Percentiles rank a stretch among this genome's conserved stretches.
These are phyloP conservation scores for Paraconiothyrium brasiliense DNA, from an alignment of 2,329 filamentous ascomycete species.

Conservation along the genomic window DNA sequence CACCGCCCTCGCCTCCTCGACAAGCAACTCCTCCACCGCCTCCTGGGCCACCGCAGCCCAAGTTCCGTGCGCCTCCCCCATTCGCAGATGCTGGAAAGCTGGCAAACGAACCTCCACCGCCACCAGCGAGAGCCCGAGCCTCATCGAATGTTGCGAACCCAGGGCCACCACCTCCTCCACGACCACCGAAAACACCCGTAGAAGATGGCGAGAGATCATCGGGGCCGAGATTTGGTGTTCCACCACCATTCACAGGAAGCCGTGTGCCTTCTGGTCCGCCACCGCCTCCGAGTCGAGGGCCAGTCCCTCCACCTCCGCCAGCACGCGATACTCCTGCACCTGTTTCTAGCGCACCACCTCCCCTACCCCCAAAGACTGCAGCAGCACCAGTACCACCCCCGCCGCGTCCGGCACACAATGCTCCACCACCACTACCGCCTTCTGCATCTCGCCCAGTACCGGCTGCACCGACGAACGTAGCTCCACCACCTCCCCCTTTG, in stretches of 20 bases:
- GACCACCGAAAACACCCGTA: constrained; percentile 63
- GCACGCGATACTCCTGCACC: constrained; percentile 52
- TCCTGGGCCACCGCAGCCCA: constrained; percentile 65
- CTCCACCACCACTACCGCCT: constrained; percentile 43
- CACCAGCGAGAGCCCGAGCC: constrained; percentile 60
- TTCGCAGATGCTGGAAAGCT: constrained; percentile 90
- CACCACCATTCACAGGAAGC: constrained; percentile 79
- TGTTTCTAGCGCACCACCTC: constrained; percentile 43
- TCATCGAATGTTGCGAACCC: constrained; percentile 61
- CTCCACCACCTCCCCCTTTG: constrained; percentile 33
- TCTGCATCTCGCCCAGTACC: constrained; percentile 40
- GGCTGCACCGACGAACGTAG: constrained; percentile 33
- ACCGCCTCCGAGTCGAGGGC: constrained; percentile 76
- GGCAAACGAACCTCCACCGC: constrained; percentile 62
- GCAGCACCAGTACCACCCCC: constrained; percentile 69
- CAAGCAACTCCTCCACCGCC: constrained; percentile 78
- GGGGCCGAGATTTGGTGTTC: constrained; percentile 74
- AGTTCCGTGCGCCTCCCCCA: constrained; percentile 86
- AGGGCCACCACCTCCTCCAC: constrained; percentile 72
- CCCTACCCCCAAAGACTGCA: constrained; percentile 47
- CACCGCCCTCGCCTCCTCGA: constrained; percentile 69
- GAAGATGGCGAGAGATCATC: constrained; percentile 68
- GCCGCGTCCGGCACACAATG: constrained; percentile 52
- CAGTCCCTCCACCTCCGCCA: constrained; percentile 67
- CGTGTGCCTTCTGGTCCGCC: constrained; percentile 70